A percentile compares a stretch with the other conserved stretches of the same genome.
Evolutionary conservation across 2,329 filamentous ascomycete genomes (phyloP).

Genomic region (Tolypocladium cylindrosporum): DNA sequence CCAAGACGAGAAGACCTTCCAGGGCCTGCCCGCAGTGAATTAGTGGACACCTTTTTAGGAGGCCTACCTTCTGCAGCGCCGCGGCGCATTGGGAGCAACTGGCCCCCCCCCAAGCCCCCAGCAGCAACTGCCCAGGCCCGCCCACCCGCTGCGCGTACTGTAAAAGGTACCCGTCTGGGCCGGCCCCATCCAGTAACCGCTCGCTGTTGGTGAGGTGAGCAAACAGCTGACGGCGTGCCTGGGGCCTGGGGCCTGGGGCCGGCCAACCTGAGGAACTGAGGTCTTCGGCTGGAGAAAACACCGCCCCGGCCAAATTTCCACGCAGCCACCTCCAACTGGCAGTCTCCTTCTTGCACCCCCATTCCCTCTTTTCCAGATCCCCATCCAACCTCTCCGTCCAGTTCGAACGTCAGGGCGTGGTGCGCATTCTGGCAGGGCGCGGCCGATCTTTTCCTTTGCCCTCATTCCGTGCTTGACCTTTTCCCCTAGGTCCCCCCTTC

Average conservation of each 20-base stretch:
- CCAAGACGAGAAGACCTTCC: too few relatives aligned
- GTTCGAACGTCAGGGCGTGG: slow-evolving; percentile 9
- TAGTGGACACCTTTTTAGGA: background rate
- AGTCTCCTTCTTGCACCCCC: slow-evolving; percentile 1
- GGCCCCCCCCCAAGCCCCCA: too few relatives aligned
- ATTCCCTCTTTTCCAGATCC: slow-evolving; percentile 4
- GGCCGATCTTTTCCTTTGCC: slow-evolving; percentile 5
- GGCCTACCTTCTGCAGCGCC: background rate
- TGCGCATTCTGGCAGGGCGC: slow-evolving; percentile 10
- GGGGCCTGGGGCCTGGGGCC: background rate
- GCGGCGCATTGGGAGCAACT: background rate
- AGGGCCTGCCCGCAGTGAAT: background rate
- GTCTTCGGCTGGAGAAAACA: slow-evolving; percentile 4
- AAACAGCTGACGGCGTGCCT: background rate
- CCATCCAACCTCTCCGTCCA: slow-evolving; percentile 7
- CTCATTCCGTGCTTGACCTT: slow-evolving; percentile 10
- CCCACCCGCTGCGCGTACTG: background rate
- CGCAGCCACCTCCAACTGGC: slow-evolving; percentile 1
- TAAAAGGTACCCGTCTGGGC: background rate
- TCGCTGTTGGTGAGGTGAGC: background rate
- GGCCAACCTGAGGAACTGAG: background rate
- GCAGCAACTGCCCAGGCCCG: background rate
- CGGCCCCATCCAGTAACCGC: background rate
- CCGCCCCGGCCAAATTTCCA: slow-evolving; percentile 9
- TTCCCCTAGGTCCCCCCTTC: background rate